Base-by-base conservation (phyloP, 768 basidiomycete genomes). In the Mrakia frigida region DNA sequence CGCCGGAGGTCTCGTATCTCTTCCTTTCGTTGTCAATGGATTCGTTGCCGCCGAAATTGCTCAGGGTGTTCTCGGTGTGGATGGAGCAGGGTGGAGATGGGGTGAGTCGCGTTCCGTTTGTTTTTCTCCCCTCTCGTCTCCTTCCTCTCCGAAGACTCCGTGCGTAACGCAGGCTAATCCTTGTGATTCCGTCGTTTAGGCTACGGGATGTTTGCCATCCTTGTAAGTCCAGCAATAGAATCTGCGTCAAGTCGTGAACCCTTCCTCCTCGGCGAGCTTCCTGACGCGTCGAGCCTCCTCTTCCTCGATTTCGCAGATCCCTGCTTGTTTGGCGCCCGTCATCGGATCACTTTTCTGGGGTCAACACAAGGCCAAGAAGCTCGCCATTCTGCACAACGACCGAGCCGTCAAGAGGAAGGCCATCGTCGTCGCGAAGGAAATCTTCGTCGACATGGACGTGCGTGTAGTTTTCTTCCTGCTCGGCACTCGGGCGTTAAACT, bases 1-100 rank as follows among this genome's bases (percentile, higher is more conserved):
- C 56, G 56, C 56, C 25, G 28, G 56, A 25, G 73, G 75, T 21
- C n/a, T 61, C 31, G 39, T 69, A 11, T 69, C 68, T 11, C 52
- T 70, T 46, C 71, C 76, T 3, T 77, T 77, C 76, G 61, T 77
- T 33, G 73, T 77, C 71, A 77, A 77, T 41, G 41, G 41, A 14
- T 63, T 85, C 69, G 81, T 85, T 35, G 79, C 83, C 0, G 82
- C 84, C 10, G 83, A 84, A 74, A 84, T 86, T 52, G 82, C 82
- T 7, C 78, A 82, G 31, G 80, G 80, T 21, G 79, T 83, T 31
- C 75, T 83, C 25, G 80, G 81, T 11, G 81, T 82, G 59, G n/a
- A n/a, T n/a, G n/a, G n/a, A n/a, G n/a, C n/a, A n/a, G n/a, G n/a
- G n/a, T 84, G 84, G 84, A 79, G 84, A 80, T 85, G 84, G 83